Conservation (phyloP, 345 rosid species). For the Gossypium bickii region DNA sequence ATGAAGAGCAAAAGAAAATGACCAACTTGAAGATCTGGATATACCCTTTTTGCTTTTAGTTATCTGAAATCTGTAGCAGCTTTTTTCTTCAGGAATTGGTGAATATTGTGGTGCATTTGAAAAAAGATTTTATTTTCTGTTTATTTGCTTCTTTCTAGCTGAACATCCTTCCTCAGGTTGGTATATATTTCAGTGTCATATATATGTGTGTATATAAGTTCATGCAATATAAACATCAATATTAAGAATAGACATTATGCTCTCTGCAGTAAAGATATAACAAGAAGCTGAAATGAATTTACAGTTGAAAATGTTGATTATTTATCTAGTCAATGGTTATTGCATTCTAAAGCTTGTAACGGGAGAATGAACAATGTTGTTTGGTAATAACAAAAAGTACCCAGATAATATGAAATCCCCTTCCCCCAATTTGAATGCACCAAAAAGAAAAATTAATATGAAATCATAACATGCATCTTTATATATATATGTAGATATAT, state of each 20-base stretch:
- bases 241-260: neutral
- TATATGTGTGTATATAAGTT: neutral
- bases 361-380: too few relatives aligned
- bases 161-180: neutral
- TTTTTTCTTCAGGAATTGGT: neutral
- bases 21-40: neutral
- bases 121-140: too few relatives aligned
- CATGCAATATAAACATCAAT: neutral
- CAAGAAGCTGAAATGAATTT: neutral
- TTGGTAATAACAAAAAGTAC: neutral
- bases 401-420: too few relatives aligned
- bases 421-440: too few relatives aligned
- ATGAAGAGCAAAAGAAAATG: neutral
- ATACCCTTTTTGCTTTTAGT: neutral
- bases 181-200: neutral
- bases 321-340: neutral
- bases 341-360: neutral
- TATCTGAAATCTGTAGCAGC: neutral
- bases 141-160: neutral
- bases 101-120: too few relatives aligned
- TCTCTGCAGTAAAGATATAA: too few relatives aligned
- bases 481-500: too few relatives aligned
- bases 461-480: neutral
- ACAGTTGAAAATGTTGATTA: neutral
- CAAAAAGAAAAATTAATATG: neutral